These are phyloP conservation scores for Irpex sp. DNA, from an alignment of 1,284 basidiomycete genomes.

Conservation along the genomic window DNA sequence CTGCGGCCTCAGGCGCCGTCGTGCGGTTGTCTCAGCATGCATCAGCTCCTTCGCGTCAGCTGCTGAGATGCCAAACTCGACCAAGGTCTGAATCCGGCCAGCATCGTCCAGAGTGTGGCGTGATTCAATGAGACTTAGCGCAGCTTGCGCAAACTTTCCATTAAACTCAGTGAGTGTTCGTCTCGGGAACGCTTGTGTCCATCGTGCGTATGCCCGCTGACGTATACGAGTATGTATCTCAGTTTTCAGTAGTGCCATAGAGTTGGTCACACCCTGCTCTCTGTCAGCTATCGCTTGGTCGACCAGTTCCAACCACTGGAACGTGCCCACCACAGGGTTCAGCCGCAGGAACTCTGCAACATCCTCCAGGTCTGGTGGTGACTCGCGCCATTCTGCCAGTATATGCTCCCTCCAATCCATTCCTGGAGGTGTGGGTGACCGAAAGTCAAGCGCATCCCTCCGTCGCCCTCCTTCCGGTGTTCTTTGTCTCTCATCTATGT, in stretches of 20 bases:
- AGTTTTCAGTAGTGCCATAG: not conserved
- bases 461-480: not conserved
- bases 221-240: not conserved
- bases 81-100: not conserved
- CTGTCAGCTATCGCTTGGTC: not conserved
- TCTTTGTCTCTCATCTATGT: not conserved
- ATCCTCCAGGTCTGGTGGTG: not conserved
- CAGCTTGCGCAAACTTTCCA: not conserved
- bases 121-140: not conserved
- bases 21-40: too few species aligned
- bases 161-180: not conserved
- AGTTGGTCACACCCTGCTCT: not conserved
- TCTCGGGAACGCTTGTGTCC: not conserved
- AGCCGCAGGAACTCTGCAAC: slow-evolving; percentile 4
- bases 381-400: not conserved
- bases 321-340: slow-evolving; percentile 7
- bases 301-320: slow-evolving; percentile 6
- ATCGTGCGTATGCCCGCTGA: not conserved
- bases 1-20: too few species aligned
- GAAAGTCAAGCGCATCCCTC: not conserved
- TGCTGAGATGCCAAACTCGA: not conserved
- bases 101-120: not conserved
- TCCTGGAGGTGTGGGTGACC: slow-evolving; percentile 1
- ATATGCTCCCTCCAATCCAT: not conserved
- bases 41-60: too few species aligned